phyloP scores from a whole-genome alignment of 305 asterid genomes.

The Fraxinus xanthoxyloides region DNA sequence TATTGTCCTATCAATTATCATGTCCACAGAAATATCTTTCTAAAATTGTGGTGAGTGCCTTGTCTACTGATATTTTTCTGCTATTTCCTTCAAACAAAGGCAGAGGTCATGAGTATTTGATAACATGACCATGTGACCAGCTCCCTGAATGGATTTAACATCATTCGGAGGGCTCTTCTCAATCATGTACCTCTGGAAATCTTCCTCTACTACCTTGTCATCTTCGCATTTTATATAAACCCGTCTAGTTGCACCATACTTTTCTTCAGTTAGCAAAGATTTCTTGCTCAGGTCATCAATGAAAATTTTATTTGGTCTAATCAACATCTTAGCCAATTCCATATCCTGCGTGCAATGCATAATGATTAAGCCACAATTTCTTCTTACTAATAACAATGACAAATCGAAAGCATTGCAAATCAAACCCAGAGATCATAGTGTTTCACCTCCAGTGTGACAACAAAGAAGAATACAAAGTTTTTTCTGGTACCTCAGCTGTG shows the following conservation, averaged over 20 bases:
- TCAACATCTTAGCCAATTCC: slow-evolving; percentile 50
- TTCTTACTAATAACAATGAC: not conserved
- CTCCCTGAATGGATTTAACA: slow-evolving; percentile 31
- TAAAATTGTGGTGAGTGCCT: not conserved
- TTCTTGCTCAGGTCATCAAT: slow-evolving; percentile 34
- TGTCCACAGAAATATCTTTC: not conserved
- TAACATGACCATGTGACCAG: slow-evolving; percentile 62
- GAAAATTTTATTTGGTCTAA: slow-evolving; percentile 35
- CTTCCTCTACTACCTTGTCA: slow-evolving; percentile 40
- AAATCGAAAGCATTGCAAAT: not conserved
- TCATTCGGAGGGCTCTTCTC: slow-evolving; percentile 44
- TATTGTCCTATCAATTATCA: not conserved
- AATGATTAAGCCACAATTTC: not conserved
- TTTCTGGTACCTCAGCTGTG: not conserved
- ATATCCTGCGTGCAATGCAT: slow-evolving; percentile 36
- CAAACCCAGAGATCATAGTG: not conserved
- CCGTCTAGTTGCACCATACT: slow-evolving; percentile 43
- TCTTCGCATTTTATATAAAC: slow-evolving; percentile 44
- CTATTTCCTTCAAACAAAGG: slow-evolving; percentile 33
- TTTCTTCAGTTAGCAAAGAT: slow-evolving; percentile 33
- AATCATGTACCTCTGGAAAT: slow-evolving; percentile 42
- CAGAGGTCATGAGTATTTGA: slow-evolving; percentile 29
- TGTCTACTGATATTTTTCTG: slow-evolving; percentile 13
- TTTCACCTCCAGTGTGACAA: not conserved
- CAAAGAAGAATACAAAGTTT: not conserved